Conservation (phyloP, 306 rosid species). For the Quercus gilva region DNA sequence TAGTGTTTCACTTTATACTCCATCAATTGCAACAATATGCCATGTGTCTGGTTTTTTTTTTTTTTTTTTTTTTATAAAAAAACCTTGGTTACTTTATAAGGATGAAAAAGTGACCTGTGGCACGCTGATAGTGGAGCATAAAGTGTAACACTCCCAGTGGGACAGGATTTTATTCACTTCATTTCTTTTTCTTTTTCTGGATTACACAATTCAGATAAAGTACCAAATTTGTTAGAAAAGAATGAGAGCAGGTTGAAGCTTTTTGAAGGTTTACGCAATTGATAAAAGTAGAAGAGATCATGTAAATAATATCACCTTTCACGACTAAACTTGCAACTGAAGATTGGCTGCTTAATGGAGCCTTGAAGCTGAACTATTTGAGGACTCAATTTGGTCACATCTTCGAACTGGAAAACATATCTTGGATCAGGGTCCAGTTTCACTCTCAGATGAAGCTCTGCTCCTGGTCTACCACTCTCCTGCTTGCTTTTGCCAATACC, state of each 20-base stretch:
- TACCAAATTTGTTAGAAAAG: not conserved
- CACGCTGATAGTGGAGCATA: too few species aligned
- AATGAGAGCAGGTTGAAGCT: not conserved
- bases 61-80: too few species aligned
- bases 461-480: conserved; percentile 57
- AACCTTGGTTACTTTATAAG: too few species aligned
- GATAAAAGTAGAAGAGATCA: conserved; percentile 9
- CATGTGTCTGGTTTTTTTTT: too few species aligned
- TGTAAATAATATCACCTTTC: conserved; percentile 69
- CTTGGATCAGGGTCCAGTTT: conserved; percentile 91
- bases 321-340: conserved; percentile 83
- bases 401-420: conserved; percentile 87
- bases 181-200: not conserved
- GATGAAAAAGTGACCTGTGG: too few species aligned
- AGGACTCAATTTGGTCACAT: conserved; percentile 67
- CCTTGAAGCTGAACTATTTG: conserved; percentile 90
- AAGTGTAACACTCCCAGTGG: too few species aligned
- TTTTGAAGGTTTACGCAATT: not conserved
- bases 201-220: not conserved
- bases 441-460: conserved; percentile 81
- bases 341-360: conserved; percentile 79
- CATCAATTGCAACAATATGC: too few species aligned
- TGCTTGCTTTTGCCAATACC: conserved; percentile 71
- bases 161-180: too few species aligned
- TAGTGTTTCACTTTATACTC: too few species aligned